Conservation (phyloP, 306 rosid genomes). For the Quercus aquifolioides region DNA sequence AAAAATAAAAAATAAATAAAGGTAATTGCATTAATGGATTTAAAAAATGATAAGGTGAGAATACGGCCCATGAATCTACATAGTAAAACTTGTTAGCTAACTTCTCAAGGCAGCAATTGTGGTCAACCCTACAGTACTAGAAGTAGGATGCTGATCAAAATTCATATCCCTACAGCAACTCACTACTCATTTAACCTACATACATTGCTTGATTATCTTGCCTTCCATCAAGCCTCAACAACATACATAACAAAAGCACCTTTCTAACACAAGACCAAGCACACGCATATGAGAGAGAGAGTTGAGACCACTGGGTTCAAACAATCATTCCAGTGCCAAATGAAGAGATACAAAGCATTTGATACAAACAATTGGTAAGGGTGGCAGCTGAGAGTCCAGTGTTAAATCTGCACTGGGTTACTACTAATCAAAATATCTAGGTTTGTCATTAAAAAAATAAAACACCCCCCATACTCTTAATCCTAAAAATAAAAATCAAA, state of each 20-base stretch:
- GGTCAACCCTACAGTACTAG: no score
- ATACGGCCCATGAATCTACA: no score
- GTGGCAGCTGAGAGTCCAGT: constrained; percentile 40
- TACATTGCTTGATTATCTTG: not conserved
- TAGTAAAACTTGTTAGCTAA: no score
- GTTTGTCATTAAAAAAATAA: constrained; percentile 29
- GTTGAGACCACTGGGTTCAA: constrained; percentile 21
- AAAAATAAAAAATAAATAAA: no score
- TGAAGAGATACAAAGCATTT: constrained; percentile 30
- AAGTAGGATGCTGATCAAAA: no score
- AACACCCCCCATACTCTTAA: constrained; percentile 27
- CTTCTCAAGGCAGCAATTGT: no score
- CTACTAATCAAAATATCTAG: constrained; percentile 54
- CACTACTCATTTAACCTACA: no score
- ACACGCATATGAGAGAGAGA: not conserved
- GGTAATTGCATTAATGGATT: no score
- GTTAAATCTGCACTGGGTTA: constrained; percentile 47
- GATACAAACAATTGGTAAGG: constrained; percentile 67
- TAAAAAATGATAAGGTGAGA: no score
- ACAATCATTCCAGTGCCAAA: constrained; percentile 41
- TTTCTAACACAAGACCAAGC: not conserved
- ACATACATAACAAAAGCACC: not conserved
- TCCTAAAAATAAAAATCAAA: constrained; percentile 24
- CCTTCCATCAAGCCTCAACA: not conserved
- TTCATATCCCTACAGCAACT: no score